These are phyloP conservation scores for Russula sp. DNA, from an alignment of 768 basidiomycete species.

Conservation along the genomic window DNA sequence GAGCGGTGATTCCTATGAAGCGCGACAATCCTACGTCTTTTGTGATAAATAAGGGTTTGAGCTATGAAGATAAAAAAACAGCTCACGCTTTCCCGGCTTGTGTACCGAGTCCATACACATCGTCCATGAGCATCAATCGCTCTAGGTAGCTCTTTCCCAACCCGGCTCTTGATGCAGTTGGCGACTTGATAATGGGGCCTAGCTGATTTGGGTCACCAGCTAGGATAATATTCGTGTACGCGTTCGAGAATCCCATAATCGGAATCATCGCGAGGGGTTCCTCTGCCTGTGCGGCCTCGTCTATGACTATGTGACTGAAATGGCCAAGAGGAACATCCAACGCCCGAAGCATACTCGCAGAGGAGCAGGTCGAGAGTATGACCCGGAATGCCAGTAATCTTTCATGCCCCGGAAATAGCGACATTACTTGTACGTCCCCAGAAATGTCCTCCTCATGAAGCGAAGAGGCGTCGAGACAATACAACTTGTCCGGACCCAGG, in stretches of 20 bases:
- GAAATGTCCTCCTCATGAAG: slow-evolving; percentile 40
- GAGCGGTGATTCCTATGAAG: slow-evolving; percentile 29
- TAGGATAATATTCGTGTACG: slow-evolving; percentile 39
- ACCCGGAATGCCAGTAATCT: slow-evolving; percentile 47
- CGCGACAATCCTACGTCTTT: slow-evolving; percentile 27
- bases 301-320: slow-evolving; percentile 59
- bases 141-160: slow-evolving; percentile 39
- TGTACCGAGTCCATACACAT: slow-evolving; percentile 34
- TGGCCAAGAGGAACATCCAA: slow-evolving; percentile 52
- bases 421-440: slow-evolving; percentile 38
- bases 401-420: slow-evolving; percentile 37
- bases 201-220: slow-evolving; percentile 42
- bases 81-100: slow-evolving; percentile 38
- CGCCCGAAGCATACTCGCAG: slow-evolving; percentile 47
- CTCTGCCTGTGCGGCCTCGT: slow-evolving; percentile 62
- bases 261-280: slow-evolving; percentile 56
- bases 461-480: slow-evolving; percentile 52
- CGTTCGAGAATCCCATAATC: slow-evolving; percentile 36
- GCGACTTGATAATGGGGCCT: slow-evolving; percentile 39
- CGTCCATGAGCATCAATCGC: slow-evolving; percentile 37
- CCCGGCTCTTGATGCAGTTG: slow-evolving; percentile 33
- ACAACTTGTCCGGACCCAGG: slow-evolving; percentile 39
- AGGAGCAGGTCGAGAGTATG: slow-evolving; percentile 57
- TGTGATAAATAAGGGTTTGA: neutral
- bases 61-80: neutral